Base-by-base conservation (phyloP, 176 grass and related monocot species). In the Typha latifolia region DNA sequence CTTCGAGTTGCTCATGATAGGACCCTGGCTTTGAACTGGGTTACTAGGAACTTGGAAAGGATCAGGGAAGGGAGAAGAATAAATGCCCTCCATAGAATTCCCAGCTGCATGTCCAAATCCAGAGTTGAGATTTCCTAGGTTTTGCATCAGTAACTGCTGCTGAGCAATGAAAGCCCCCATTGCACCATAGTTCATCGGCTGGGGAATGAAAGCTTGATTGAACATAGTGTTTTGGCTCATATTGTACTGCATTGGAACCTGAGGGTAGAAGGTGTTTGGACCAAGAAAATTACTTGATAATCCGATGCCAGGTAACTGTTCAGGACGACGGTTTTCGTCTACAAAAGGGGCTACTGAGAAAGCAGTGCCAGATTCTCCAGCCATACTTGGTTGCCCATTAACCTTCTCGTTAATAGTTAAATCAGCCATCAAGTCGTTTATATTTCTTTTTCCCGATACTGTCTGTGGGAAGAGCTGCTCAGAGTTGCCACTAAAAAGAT, bases 141-240 rank as follows among this genome's bases (percentile, higher is more conserved):
- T 99, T 78, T 94, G 89, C 72, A 99, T 53, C 47, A 99, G 27
- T 69, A 84, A 81, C 49, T 99, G 94, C 72, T 93, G 89, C 72
- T 94, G 95, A 79, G 95, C 84, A 81, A 99, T 81, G 70, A 94
- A 73, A 74, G 78, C 82, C 49, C 80, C 71, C 86, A 99, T 99
- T 47, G 81, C 55, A 66, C 74, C 77, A 76, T 94, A 94, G 59
- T 99, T 87, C 62, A 99, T 83, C 76, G 83, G 86, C 62, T 99
- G 89, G 14, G 77, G 71, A 71, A 82, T 8, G 80, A 90, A 87
- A 76, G 89, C 78, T 66, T 81, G 95, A 76, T 93, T 93, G 37
- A 93, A 72, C 79, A 87, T 68, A 66, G 83, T 76, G 24, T 94
- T 86, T 78, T 74, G 74, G 71, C 86, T 66, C 32, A 90, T 61